Conservation (phyloP, 106 monocot species). For the Iris macrosiphon region DNA sequence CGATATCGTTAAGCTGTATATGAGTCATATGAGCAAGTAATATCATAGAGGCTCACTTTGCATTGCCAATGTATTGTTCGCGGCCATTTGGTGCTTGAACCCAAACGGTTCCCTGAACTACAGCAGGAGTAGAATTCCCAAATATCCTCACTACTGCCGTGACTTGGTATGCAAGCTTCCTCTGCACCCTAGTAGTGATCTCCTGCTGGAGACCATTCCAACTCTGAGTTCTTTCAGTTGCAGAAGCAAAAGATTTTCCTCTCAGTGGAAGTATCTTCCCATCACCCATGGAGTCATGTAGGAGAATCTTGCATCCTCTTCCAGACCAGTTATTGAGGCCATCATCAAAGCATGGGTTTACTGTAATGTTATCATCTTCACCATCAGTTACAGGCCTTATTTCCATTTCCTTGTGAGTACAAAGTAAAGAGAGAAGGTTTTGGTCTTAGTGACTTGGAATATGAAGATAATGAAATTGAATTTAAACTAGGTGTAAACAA, state of each 20-base stretch:
- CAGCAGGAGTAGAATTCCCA: slow-evolving; percentile 29
- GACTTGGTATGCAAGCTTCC: slow-evolving; percentile 75
- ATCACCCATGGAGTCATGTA: slow-evolving; percentile 48
- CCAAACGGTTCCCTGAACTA: slow-evolving; percentile 56
- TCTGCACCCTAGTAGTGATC: slow-evolving; percentile 59
- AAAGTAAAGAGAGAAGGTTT: background rate
- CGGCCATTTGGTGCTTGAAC: slow-evolving; percentile 59
- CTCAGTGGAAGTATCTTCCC: slow-evolving; percentile 43
- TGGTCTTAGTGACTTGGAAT: background rate
- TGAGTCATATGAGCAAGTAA: too few relatives aligned
- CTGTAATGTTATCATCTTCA: slow-evolving; percentile 44
- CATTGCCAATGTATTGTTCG: slow-evolving; percentile 71
- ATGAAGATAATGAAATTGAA: background rate
- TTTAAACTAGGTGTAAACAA: background rate
- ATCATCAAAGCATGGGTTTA: slow-evolving; percentile 63
- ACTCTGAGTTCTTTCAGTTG: slow-evolving; percentile 41
- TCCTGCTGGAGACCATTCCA: slow-evolving; percentile 84
- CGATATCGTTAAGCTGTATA: too few relatives aligned
- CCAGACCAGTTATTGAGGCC: slow-evolving; percentile 68
- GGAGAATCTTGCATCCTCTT: slow-evolving; percentile 63
- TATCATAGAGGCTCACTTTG: slow-evolving; percentile 38
- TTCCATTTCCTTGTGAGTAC: background rate
- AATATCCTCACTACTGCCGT: slow-evolving; percentile 52
- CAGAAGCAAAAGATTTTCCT: slow-evolving; percentile 58
- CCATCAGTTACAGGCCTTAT: background rate